Evolutionary conservation across 2,329 filamentous ascomycete genomes (phyloP), one percentile per base, ranked within the genome.

Genomic region (Ophidiomyces ophidiicola): DNA sequence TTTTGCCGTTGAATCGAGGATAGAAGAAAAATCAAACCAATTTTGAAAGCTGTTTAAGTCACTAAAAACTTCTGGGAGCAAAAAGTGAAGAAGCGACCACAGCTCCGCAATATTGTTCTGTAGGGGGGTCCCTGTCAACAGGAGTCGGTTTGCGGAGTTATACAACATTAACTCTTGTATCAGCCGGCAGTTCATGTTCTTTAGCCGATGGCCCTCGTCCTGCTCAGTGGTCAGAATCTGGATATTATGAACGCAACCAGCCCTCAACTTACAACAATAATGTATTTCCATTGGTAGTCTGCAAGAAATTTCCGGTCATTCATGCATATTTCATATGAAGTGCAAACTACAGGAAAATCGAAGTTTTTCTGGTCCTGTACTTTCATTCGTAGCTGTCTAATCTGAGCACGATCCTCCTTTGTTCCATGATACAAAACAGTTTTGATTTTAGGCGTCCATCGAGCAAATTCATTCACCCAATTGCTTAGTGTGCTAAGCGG

Each of bases 161-260:
- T 96, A 96, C 0, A 81, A 80, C 47, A 90, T 77, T 0, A 98
- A 65, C 48, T 94, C 85, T 33, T 84, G 80, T 46, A 96, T 94
- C 0, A 98, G 69, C 42, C 84, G 82, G 20, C 88, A 92, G 35
- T 96, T 87, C 46, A 93, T 80, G 48, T 98, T 98, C 66, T 98
- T 98, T 71, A 98, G 78, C 1, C 90, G 80, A 56, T 98, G 90
- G 0, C 90, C 90, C 62, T 98, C 90, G 50, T 98, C 88, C 78
- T 82, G 42, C 30, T 30, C 12, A 41, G 53, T 46, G 54, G 50
- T n/a, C 12, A 19, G 6, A 1, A 14, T 20, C 20, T 54, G 20
- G 52, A 54, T 55, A 23, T 58, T 40, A 11, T 26, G 12, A 4
- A 31, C 7, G 6, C 11, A 11, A 23, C 55, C 53, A 15, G 14